A percentile compares a stretch with the other conserved stretches of the same genome.
Evolutionary conservation across 257 asterid species (phyloP).

Genomic region (Petrea volubilis): DNA sequence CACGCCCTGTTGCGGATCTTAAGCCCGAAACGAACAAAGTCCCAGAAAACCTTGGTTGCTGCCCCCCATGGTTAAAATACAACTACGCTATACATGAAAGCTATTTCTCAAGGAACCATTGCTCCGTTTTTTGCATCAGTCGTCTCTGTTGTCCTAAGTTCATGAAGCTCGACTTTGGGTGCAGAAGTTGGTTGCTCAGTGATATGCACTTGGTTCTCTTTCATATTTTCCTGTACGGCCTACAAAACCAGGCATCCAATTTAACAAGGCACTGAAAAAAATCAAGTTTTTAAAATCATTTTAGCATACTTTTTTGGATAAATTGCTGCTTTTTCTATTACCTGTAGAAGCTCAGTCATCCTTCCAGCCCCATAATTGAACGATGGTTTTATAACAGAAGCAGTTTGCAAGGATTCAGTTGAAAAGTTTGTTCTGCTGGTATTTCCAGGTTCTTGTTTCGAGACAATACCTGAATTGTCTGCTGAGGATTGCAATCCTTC

Average conservation of each 20-base stretch:
- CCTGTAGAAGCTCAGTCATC: slow-evolving; percentile 94
- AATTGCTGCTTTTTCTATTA: slow-evolving; percentile 21
- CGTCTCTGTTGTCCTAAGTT: slow-evolving; percentile 17
- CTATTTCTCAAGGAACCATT: slow-evolving; percentile 20
- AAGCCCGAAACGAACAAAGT: too few relatives aligned
- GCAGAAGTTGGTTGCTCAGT: slow-evolving; percentile 32
- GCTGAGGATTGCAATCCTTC: slow-evolving; percentile 38
- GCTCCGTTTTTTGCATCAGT: slow-evolving; percentile 23
- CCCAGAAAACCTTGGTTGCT: too few relatives aligned
- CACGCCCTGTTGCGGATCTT: too few relatives aligned
- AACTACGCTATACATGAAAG: slow-evolving; percentile 17
- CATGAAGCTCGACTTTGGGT: slow-evolving; percentile 23
- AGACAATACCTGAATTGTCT: slow-evolving; percentile 33
- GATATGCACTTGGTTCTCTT: slow-evolving; percentile 43
- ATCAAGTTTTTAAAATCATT: neutral
- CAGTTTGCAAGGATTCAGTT: slow-evolving; percentile 34
- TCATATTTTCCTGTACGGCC: slow-evolving; percentile 84
- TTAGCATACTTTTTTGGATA: neutral
- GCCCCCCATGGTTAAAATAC: neutral
- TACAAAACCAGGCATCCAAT: slow-evolving; percentile 27
- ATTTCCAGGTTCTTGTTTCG: slow-evolving; percentile 35
- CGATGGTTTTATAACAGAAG: slow-evolving; percentile 42
- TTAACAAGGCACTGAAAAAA: slow-evolving; percentile 10
- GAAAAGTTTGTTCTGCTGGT: slow-evolving; percentile 24
- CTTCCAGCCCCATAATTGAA: slow-evolving; percentile 64